Evolutionary conservation across 495 filamentous ascomycete species (phyloP).

Genomic region (Neurospora sp.): DNA sequence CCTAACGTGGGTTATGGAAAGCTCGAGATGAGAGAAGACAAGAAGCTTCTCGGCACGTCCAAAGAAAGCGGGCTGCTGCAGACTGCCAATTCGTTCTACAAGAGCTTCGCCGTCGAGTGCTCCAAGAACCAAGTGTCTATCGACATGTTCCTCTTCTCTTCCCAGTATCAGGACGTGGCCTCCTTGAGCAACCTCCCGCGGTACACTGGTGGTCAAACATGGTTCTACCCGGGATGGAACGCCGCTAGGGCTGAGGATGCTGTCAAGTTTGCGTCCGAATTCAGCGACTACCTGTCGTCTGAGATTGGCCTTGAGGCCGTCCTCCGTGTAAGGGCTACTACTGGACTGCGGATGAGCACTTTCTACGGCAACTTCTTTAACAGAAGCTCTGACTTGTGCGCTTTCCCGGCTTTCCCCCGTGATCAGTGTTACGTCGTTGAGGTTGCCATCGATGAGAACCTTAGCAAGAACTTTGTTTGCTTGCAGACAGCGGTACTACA

Average conservation of each 20-base stretch:
- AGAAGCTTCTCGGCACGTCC: constrained; percentile 87
- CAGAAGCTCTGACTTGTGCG: constrained; percentile 89
- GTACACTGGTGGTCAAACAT: constrained; percentile 96
- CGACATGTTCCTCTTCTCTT: constrained; percentile 98
- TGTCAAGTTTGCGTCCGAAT: constrained; percentile 93
- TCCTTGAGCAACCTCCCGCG: constrained; percentile 87
- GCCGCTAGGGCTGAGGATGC: constrained; percentile 87
- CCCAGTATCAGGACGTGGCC: constrained; percentile 94
- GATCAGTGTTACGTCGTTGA: constrained; percentile 99
- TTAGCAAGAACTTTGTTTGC: constrained; percentile 89
- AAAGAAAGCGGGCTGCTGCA: constrained; percentile 83
- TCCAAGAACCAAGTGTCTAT: constrained; percentile 98
- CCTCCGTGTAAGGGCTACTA: constrained; percentile 88
- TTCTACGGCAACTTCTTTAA: constrained; percentile 99
- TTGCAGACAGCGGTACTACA: constrained; percentile 95
- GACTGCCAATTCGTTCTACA: constrained; percentile 92
- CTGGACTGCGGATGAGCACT: constrained; percentile 87
- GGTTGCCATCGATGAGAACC: constrained; percentile 90
- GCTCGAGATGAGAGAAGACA: constrained; percentile 90
- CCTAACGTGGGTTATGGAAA: constrained; percentile 89
- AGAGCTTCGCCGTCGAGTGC: constrained; percentile 97
- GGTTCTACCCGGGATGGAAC: constrained; percentile 98
- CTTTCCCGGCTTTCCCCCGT: constrained; percentile 93
- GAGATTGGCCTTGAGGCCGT: constrained; percentile 97
- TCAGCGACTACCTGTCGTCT: constrained; percentile 88